phyloP scores from a whole-genome alignment of 352 stramenopile genomes.

The Phytophthora kernoviae region DNA sequence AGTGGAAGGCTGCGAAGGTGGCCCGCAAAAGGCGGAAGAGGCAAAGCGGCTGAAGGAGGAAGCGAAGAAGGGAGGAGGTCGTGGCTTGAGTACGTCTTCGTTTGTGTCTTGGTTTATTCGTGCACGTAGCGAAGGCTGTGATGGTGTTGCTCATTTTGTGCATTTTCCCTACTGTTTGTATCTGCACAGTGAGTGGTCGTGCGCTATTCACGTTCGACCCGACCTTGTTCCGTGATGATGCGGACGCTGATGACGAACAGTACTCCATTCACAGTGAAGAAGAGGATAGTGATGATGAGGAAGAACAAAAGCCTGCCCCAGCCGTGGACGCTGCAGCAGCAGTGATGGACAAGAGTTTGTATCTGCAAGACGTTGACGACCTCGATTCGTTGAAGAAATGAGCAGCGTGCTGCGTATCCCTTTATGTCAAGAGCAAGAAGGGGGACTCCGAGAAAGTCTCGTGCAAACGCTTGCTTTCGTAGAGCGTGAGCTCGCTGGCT shows the following conservation, averaged over 20 bases:
- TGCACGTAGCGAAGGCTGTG: not conserved
- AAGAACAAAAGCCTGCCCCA: slow-evolving; percentile 48
- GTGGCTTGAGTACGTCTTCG: slow-evolving; percentile 78
- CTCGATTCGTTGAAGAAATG: slow-evolving; percentile 82
- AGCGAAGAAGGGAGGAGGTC: slow-evolving; percentile 84
- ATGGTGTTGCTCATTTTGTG: not conserved
- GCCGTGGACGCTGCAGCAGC: slow-evolving; percentile 56
- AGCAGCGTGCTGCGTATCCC: slow-evolving; percentile 18
- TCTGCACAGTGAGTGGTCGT: slow-evolving; percentile 87
- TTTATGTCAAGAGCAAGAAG: slow-evolving; percentile 9
- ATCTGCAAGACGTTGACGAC: slow-evolving; percentile 80
- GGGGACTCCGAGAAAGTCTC: slow-evolving; percentile 14
- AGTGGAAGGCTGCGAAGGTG: slow-evolving; percentile 90
- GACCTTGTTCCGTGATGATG: slow-evolving; percentile 91
- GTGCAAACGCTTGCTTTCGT: slow-evolving; percentile 22
- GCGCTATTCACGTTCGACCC: slow-evolving; percentile 91
- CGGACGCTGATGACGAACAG: slow-evolving; percentile 84
- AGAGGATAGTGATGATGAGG: slow-evolving; percentile 44
- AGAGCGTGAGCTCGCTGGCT: slow-evolving; percentile 13
- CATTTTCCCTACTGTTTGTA: slow-evolving; percentile 11
- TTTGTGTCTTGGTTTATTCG: not conserved
- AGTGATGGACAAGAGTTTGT: slow-evolving; percentile 86
- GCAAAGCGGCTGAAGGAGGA: slow-evolving; percentile 85
- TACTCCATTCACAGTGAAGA: slow-evolving; percentile 78
- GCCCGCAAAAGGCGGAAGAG: slow-evolving; percentile 80